Conservation (phyloP, 306 rosid species). For the Lathyrus sativus region DNA sequence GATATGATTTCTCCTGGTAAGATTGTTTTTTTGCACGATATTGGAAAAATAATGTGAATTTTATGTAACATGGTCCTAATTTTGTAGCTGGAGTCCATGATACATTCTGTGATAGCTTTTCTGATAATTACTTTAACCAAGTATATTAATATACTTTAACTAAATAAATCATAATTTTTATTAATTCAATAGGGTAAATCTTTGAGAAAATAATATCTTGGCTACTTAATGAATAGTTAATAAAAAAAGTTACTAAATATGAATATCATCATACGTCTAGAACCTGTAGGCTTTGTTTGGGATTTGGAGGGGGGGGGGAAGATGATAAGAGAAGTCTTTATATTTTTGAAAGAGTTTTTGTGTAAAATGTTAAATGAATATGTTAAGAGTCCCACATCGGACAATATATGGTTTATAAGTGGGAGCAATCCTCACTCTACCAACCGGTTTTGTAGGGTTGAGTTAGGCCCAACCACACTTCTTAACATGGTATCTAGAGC, state of each 20-base stretch:
- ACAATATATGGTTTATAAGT: too few relatives aligned
- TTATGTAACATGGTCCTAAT: constrained; percentile 4
- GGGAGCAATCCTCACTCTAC: too few relatives aligned
- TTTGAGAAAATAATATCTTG: constrained; percentile 14
- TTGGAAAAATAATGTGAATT: constrained; percentile 29
- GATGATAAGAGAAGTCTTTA: too few relatives aligned
- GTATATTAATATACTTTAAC: constrained; percentile 6
- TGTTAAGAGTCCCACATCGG: too few relatives aligned
- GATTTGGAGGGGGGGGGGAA: too few relatives aligned
- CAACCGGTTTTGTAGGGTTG: too few relatives aligned
- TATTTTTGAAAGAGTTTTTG: too few relatives aligned
- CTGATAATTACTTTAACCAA: constrained; percentile 19
- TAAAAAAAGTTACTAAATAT: neutral
- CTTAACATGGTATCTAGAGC: too few relatives aligned
- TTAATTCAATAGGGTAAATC: neutral
- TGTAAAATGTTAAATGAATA: too few relatives aligned
- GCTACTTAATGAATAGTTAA: neutral
- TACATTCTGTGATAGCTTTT: neutral
- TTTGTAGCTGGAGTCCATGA: constrained; percentile 21
- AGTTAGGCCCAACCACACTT: too few relatives aligned
- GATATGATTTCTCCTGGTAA: constrained; percentile 73
- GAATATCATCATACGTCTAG: constrained; percentile 3
- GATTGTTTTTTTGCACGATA: constrained; percentile 25
- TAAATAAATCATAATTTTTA: neutral
- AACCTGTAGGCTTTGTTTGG: neutral